These are phyloP conservation scores for Przewalskia tangutica DNA, from an alignment of 257 asterid genomes.

Conservation along the genomic window DNA sequence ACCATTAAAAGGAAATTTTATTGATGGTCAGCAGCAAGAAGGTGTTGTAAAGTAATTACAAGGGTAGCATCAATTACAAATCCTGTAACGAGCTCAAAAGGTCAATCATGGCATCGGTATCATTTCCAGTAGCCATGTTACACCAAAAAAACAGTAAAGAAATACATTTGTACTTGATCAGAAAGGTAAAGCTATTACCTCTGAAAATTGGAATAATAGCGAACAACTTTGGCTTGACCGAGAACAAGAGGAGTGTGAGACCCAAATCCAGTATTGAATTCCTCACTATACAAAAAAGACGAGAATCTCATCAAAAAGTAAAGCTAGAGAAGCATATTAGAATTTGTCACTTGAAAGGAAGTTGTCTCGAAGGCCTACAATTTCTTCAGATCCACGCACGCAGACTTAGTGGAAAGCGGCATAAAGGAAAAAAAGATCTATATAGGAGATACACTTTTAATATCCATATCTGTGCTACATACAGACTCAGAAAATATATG, in stretches of 20 bases:
- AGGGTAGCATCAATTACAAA: not conserved
- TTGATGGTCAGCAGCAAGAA: not conserved
- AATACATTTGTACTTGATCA: not conserved
- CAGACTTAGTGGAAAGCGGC: not conserved
- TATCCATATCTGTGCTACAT: not conserved
- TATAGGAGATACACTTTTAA: not conserved
- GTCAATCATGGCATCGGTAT: not conserved
- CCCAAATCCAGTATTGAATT: slow-evolving; percentile 77
- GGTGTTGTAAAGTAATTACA: not conserved
- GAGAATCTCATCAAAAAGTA: slow-evolving; percentile 14
- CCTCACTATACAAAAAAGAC: slow-evolving; percentile 51
- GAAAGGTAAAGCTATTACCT: slow-evolving; percentile 39
- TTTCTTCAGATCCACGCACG: not conserved
- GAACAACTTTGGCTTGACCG: slow-evolving; percentile 83
- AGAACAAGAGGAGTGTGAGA: slow-evolving; percentile 78
- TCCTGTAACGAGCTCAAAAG: not conserved
- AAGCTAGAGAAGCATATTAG: slow-evolving; percentile 4
- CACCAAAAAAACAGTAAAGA: not conserved
- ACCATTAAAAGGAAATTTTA: not conserved
- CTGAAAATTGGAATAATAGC: slow-evolving; percentile 63
- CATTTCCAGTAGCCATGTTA: slow-evolving; percentile 1
- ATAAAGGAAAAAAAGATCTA: no score
- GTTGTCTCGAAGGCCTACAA: not conserved
- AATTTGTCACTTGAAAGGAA: not conserved
- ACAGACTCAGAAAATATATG: not conserved